Evolutionary conservation across 2,329 filamentous ascomycete species (phyloP), one percentile per base, ranked within the genome.

Genomic region (Anthostomella pinea): DNA sequence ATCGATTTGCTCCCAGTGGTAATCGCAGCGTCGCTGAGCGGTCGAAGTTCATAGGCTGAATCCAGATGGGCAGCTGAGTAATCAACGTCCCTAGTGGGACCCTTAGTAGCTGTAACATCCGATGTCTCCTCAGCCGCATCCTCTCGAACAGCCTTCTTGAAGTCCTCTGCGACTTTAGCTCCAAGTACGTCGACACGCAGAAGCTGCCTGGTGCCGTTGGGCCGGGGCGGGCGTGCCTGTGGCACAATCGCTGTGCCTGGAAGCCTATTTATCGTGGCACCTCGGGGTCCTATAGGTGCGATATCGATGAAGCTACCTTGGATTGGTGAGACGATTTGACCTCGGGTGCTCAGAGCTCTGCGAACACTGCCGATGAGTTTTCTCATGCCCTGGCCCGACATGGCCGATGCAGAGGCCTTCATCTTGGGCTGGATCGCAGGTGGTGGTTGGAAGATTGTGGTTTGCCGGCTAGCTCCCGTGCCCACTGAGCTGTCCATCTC

Each of bases 1-100:
- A 95, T 94, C 0, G 88, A 95, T 56, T 90, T 84, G 68, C 87
- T 95, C n/a, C 87, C 86, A 8, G 73, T 72, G 0, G 88, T 93
- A 28, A 91, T 77, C 5, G 63, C 75, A 49, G 69, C 68, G 41
- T 79, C 75, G 44, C 75, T 79, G 9, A 59, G 50, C 2, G 73
- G 71, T 4, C 62, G 51, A 15, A 59, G 54, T n/a, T 65, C 62
- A n/a, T 67, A 60, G 5, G 61, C 57, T 14, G 64, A 65, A 16
- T 70, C 67, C 48, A 72, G 54, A 36, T 68, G 64, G 9, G 67
- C 65, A 13, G 60, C 61, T 2, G 71, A 70, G 46, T 67, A 70
- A 10, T 70, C 65, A 11, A 58, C 43, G 5, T 62, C 44, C 16
- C 63, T 60, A 2, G 46, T 51, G 0, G 56, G 53, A 6, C 57